Percentiles rank a stretch among this genome's conserved stretches.
These are phyloP conservation scores for Citrus inodora DNA, from an alignment of 345 rosid genomes.

Conservation along the genomic window DNA sequence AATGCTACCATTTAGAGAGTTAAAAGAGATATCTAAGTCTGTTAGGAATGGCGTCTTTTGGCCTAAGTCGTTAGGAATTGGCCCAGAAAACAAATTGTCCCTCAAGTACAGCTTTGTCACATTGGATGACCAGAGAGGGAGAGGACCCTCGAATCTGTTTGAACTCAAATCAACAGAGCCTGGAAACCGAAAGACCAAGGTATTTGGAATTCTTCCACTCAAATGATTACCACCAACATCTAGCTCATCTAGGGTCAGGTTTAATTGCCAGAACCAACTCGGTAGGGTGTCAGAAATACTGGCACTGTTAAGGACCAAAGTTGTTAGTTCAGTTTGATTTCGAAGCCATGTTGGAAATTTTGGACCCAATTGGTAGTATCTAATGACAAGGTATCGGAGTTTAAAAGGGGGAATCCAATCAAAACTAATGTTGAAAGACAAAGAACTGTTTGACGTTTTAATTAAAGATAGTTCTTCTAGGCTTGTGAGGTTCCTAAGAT, in stretches of 20 bases:
- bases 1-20: conserved; percentile 17
- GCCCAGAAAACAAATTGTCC: conserved; percentile 13
- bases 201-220: too few species aligned
- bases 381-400: too few species aligned
- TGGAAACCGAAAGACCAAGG: not conserved
- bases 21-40: conserved; percentile 14
- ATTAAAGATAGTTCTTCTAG: conserved; percentile 8
- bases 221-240: conserved; percentile 17
- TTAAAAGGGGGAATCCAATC: conserved; percentile 29
- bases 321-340: conserved; percentile 17
- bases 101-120: conserved; percentile 3
- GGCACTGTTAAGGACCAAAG: conserved; percentile 11
- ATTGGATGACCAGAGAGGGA: conserved; percentile 16
- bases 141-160: conserved; percentile 17
- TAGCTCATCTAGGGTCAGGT: not conserved
- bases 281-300: conserved; percentile 27
- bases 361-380: too few species aligned
- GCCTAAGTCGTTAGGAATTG: conserved; percentile 9
- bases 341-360: conserved; percentile 26
- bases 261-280: conserved; percentile 29
- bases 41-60: not conserved
- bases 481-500: conserved; percentile 22
- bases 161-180: conserved; percentile 21
- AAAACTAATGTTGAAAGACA: conserved; percentile 25
- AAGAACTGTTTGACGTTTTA: conserved; percentile 13